Evolutionary conservation across 75 land plant species (phyloP), one percentile per base, ranked within the genome.

Genomic region (Cryptomeria japonica): DNA sequence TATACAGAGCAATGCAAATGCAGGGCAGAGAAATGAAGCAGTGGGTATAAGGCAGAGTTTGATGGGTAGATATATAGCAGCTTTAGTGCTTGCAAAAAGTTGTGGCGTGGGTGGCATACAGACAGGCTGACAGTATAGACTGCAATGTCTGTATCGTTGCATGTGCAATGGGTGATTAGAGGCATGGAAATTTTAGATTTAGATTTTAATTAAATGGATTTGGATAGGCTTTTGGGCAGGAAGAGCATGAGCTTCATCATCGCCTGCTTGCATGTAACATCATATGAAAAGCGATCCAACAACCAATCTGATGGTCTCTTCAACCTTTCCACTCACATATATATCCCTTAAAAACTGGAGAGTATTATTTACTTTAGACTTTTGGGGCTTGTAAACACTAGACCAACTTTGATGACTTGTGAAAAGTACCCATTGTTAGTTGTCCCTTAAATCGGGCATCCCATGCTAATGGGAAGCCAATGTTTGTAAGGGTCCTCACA

Each of bases 91-190:
- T 31, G 7, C 10, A 75, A 75, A 75, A 75, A 34, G 77, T 75
- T 32, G 8, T 32, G 3, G 77, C 77, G 77, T 75, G 77, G 77
- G 76, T 72, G 76, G 76, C 76, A 72, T 72, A 72, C 76, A 75
- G 77, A 75, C 77, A 75, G 77, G 77, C 77, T 75, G 77, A 75
- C 77, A 75, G 34, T 31, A 75, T 75, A 13, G 16, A 34, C 77
- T 75, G 77, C 77, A 32, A 34, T 32, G 77, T 75, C 77, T 75
- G 77, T 31, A 75, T 10, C 37, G 14, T 31, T 32, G 77, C 77
- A 75, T 75, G 77, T 75, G 77, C 77, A 1, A 11, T 31, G 77
- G 77, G 37, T 75, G 13, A 72, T 72, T 31, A 72, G 9, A 72
- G 76, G 34, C 76, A 72, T 5, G 3, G 0, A 72, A 75, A 75